Base-by-base conservation (phyloP, 192 early-diverging fungal genomes). In the Gaertneriomyces sp. region DNA sequence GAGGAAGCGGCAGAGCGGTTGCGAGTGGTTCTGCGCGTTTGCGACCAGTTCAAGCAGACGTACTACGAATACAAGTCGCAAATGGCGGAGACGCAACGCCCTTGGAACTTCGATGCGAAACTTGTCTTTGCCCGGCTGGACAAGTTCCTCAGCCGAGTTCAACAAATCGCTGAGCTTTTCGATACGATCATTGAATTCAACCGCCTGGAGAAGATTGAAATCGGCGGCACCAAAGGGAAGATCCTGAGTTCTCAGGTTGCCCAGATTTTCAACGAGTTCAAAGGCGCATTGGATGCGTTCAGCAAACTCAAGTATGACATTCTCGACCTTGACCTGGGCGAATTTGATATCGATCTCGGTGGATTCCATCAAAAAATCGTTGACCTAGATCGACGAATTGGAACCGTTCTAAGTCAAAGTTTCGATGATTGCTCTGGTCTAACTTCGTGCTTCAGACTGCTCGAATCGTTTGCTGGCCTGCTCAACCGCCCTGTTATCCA, bases 151-250 rank as follows among this genome's bases (percentile, higher is more conserved):
- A 69, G 62, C 17, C 62, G 85, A 14, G 84, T 87, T 5, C 69
- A 73, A 43, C 65, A 83, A 45, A 79, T 87, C 63, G 57, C 79
- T 4, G 85, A 71, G 42, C 69, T 87, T 5, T 87, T 87, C 74
- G 85, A 87, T 45, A 85, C 76, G n/a, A 85, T 87, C 50, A 87
- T 86, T 60, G 85, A 87, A 68, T 87, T 87, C 61, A 87, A 86
- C 66, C 69, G 85, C 16, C 63, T 87, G 38, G 85, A 87, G 70
- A 87, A 87, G 64, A 81, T 87, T 73, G 85, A 87, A 66, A 83
- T 87, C 47, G 85, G 85, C 40, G 85, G 85, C 12, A 87, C 82
- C n/a, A 87, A 87, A 76, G 85, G 85, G 39, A 87, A 87, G 70
- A 87, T 87, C 58, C 69, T 87, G 38, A 84, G 81, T 56, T 80